Percentiles rank a stretch among this genome's conserved stretches.
phyloP scores from a whole-genome alignment of 2,329 filamentous ascomycete genomes.

The Aschersonia sp. region DNA sequence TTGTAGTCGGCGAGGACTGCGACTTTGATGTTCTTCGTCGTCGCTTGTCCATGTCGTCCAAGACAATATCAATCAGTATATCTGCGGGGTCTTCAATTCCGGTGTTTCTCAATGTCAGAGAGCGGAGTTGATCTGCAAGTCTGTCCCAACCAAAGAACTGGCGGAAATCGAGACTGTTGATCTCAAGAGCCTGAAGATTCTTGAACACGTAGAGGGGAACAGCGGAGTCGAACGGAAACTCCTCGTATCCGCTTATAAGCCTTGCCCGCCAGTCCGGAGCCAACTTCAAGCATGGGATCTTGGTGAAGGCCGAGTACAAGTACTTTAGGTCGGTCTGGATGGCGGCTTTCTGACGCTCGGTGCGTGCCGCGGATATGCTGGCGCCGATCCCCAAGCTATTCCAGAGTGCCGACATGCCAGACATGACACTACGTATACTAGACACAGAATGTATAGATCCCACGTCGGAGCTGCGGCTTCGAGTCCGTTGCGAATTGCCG shows the following conservation, averaged over 20 bases:
- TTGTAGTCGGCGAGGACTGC: slow-evolving; percentile 62
- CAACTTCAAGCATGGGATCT: slow-evolving; percentile 82
- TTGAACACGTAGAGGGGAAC: slow-evolving; percentile 97
- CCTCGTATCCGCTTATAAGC: slow-evolving; percentile 84
- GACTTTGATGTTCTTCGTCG: slow-evolving; percentile 76
- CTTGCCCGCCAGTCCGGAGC: slow-evolving; percentile 87
- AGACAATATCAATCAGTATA: slow-evolving; percentile 78
- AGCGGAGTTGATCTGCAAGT: slow-evolving; percentile 79
- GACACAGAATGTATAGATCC: slow-evolving; percentile 92
- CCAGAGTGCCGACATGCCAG: slow-evolving; percentile 89
- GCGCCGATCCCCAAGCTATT: slow-evolving; percentile 72
- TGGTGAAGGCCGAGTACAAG: slow-evolving; percentile 94
- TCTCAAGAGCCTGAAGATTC: slow-evolving; percentile 84
- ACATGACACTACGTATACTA: slow-evolving; percentile 94
- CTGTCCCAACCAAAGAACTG: slow-evolving; percentile 97
- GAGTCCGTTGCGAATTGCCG: slow-evolving; percentile 60
- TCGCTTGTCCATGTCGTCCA: slow-evolving; percentile 92
- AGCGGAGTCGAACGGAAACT: slow-evolving; percentile 95
- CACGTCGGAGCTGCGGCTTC: slow-evolving; percentile 65
- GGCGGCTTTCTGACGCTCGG: slow-evolving; percentile 78
- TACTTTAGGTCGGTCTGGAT: slow-evolving; percentile 84
- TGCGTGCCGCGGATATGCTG: slow-evolving; percentile 65
- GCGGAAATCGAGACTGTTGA: slow-evolving; percentile 89
- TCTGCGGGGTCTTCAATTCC: slow-evolving; percentile 82
- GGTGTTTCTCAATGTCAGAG: slow-evolving; percentile 75